Evolutionary conservation across 225 moss, liverwort and hornwort genomes (phyloP).

Genomic region (Marchantia paleacea): DNA sequence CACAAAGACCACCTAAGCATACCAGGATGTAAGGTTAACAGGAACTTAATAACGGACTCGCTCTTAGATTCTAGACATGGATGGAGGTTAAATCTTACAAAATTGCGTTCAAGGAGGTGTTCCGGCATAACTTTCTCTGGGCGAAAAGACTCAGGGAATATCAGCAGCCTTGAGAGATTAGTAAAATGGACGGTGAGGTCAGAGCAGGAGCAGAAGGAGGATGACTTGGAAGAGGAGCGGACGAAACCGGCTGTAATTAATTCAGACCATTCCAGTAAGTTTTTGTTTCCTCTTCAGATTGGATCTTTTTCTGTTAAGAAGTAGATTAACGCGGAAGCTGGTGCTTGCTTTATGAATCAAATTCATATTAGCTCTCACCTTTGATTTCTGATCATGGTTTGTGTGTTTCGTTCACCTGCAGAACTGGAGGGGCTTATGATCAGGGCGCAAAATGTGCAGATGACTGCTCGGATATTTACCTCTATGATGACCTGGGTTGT

Average conservation of each 20-base stretch:
- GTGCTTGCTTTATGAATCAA: neutral
- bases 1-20: neutral
- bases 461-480: conserved; percentile 12
- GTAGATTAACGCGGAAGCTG: neutral
- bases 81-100: neutral
- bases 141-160: conserved; percentile 7
- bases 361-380: neutral
- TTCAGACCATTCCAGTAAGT: neutral
- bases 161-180: conserved; percentile 8
- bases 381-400: neutral
- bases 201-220: conserved; percentile 4
- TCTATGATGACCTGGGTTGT: conserved; percentile 13
- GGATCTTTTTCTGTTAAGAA: neutral
- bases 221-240: neutral
- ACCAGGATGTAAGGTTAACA: neutral
- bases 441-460: conserved; percentile 1
- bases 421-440: neutral
- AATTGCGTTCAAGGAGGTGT: neutral
- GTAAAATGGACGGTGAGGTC: conserved; percentile 11
- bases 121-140: neutral
- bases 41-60: no score
- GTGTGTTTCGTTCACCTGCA: neutral
- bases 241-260: neutral
- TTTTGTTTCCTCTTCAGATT: neutral
- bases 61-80: neutral